These are phyloP conservation scores for Dactylonectria estremocensis DNA, from an alignment of 2,329 filamentous ascomycete genomes.

Conservation along the genomic window DNA sequence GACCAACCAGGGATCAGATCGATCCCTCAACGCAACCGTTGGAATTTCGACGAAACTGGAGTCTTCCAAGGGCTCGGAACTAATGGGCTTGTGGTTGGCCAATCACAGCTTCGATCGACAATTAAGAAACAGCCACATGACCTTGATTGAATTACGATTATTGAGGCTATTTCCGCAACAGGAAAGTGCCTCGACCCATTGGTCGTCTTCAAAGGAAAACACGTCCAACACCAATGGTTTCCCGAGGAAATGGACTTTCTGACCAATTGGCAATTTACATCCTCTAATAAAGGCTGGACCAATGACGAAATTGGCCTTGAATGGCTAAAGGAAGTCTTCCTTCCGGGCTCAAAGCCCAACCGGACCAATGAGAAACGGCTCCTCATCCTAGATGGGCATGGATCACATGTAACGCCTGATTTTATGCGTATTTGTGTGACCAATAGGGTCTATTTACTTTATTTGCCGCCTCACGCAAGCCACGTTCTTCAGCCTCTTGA, in stretches of 20 bases:
- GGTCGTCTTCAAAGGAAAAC: neutral
- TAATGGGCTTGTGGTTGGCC: conserved; percentile 3
- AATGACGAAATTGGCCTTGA: too few relatives aligned
- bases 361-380: too few relatives aligned
- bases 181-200: neutral
- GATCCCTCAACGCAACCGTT: neutral
- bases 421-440: neutral
- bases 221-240: conserved; percentile 1
- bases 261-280: neutral
- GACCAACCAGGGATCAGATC: neutral
- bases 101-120: neutral
- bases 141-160: neutral
- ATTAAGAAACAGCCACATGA: neutral
- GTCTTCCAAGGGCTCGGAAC: neutral
- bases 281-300: neutral
- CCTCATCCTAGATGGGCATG: too few relatives aligned
- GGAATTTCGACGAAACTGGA: neutral
- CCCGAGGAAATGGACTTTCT: conserved; percentile 1
- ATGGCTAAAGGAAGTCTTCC: too few relatives aligned
- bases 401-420: neutral
- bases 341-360: too few relatives aligned
- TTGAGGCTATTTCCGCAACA: conserved; percentile 2
- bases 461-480: too few relatives aligned
- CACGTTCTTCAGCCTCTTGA: neutral
- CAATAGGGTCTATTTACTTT: neutral